Evolutionary conservation across 2,329 filamentous ascomycete genomes (phyloP), one percentile per base, ranked within the genome.

Genomic region (Talaromyces sp.): DNA sequence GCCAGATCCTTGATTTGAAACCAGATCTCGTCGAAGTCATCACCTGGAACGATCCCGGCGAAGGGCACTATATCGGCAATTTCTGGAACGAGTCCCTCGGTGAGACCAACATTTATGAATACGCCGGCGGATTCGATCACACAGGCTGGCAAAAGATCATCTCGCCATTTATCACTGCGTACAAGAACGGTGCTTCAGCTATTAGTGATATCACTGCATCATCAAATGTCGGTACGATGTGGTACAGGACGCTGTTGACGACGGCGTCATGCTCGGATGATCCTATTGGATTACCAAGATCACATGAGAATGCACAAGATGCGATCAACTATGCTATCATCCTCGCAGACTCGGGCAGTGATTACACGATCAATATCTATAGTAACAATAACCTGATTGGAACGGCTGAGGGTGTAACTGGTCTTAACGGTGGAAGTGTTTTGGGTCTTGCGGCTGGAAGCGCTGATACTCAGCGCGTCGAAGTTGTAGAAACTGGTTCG

Each of bases 41-140:
- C 56, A 78, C 76, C 14, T 80, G 78, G 77, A 80, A 80, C 58
- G 78, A 80, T 59, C 76, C 72, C 0, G 76, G 76, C 1, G 77
- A 80, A 61, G 70, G 69, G 11, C 77, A 79, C 65, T 79, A 81
- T 61, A 75, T 80, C 66, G 78, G 77, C 0, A 76, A 77, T n/a
- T 63, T 75, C 10, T 80, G 77, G 76, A 65, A 66, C 0, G 77
- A 79, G 41, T 70, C 73, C 0, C 71, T 77, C 54, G 66, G 66
- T 9, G 24, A 33, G 43, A 69, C 66, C 10, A 59, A 67, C 0
- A 75, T 76, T 19, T 67, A 68, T 2, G 67, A 62, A 1, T 76
- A 77, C 35, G 72, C 71, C 11, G 68, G 73, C 11, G 71, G 68
- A 1, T 77, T 74, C 48, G 69, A 75, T 57, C 78, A 80, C 63